A percentile compares a stretch with the other conserved stretches of the same genome.
phyloP scores from a whole-genome alignment of 257 asterid species.

The Dorcoceras hygrometricum region DNA sequence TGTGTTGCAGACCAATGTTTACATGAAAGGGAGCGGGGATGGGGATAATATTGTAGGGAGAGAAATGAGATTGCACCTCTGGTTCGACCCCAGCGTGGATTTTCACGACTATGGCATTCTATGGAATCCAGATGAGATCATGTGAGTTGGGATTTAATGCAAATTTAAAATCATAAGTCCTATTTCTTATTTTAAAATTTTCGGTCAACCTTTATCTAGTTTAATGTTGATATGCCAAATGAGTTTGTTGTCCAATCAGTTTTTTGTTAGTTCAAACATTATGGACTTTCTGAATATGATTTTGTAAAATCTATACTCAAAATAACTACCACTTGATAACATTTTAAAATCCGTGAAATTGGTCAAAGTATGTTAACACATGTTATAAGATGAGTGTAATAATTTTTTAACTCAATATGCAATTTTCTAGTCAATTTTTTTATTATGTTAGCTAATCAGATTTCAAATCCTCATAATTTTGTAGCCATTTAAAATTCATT shows the following conservation, averaged over 20 bases:
- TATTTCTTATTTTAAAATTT: no score
- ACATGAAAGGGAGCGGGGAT: slow-evolving; percentile 79
- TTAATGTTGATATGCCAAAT: no score
- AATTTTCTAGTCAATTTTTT: no score
- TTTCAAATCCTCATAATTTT: no score
- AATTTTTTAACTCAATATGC: no score
- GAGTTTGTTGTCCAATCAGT: background rate
- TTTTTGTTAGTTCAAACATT: background rate
- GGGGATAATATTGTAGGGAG: slow-evolving; percentile 62
- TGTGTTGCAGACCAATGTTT: slow-evolving; percentile 77
- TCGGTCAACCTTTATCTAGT: background rate
- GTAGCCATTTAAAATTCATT: no score
- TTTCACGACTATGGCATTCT: slow-evolving; percentile 79
- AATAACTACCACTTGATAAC: background rate
- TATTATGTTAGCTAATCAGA: no score
- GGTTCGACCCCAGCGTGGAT: slow-evolving; percentile 78
- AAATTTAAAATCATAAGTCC: no score
- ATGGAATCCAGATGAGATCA: slow-evolving; percentile 75
- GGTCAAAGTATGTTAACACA: background rate
- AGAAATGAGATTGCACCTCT: slow-evolving; percentile 75
- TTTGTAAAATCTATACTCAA: background rate
- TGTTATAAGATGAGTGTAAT: no score
- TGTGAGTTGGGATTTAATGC: slow-evolving; percentile 39
- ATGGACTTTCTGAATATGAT: no score
- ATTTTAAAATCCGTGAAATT: background rate